phyloP scores from a whole-genome alignment of 257 asterid species.

The Solanum habrochaites region DNA sequence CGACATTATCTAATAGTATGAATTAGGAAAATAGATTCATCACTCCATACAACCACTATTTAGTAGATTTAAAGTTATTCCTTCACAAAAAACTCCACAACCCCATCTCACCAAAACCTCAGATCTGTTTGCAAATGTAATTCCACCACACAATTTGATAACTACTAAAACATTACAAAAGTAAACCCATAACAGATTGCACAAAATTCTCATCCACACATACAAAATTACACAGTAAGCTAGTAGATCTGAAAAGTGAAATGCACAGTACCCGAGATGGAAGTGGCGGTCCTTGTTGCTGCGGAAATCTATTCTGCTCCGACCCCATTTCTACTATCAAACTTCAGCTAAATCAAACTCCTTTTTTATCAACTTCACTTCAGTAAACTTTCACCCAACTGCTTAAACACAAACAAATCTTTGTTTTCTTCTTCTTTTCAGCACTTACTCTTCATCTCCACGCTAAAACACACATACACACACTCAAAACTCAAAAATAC shows the following conservation, averaged over 20 bases:
- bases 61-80: background rate
- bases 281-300: constrained; percentile 28
- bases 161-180: background rate
- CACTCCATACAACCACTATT: background rate
- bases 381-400: background rate
- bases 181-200: background rate
- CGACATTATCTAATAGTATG: background rate
- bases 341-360: background rate
- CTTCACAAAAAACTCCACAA: background rate
- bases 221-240: background rate
- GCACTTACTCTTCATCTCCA: background rate
- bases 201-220: background rate
- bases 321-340: constrained; percentile 24
- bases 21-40: background rate
- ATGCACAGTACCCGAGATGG: constrained; percentile 22
- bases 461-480: background rate
- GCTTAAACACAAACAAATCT: background rate
- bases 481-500: background rate
- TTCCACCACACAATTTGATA: background rate
- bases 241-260: constrained; percentile 6
- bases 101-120: background rate
- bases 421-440: background rate
- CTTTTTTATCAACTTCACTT: background rate
- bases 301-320: constrained; percentile 53
- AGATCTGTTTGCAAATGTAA: background rate